These are phyloP conservation scores for Sarocladium brachiariae DNA, from an alignment of 2,329 filamentous ascomycete species.

Conservation along the genomic window DNA sequence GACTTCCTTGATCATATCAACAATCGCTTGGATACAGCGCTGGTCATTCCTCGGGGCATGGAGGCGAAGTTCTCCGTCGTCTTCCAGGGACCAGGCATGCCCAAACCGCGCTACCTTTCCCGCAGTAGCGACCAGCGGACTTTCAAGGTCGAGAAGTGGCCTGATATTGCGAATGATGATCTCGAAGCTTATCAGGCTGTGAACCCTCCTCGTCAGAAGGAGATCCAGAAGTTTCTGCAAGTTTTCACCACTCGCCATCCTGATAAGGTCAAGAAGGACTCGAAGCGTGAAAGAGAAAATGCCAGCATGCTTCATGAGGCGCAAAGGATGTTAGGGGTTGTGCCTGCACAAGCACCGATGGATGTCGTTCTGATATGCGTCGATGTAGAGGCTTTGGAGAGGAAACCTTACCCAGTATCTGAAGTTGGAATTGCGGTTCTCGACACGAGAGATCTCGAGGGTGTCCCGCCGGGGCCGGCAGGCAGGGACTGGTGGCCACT, in stretches of 20 bases:
- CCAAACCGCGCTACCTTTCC: slow-evolving; percentile 58
- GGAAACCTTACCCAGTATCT: slow-evolving; percentile 58
- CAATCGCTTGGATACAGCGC: slow-evolving; percentile 39
- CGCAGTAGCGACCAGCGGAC: slow-evolving; percentile 27
- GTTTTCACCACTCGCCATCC: slow-evolving; percentile 1
- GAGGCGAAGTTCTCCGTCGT: slow-evolving; percentile 49
- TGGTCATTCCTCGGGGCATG: slow-evolving; percentile 51
- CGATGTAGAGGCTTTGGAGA: slow-evolving; percentile 79
- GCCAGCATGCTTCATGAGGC: slow-evolving; percentile 49
- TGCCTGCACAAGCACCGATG: slow-evolving; percentile 2
- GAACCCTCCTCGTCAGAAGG: neutral
- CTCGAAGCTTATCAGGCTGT: slow-evolving; percentile 20
- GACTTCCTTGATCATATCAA: slow-evolving; percentile 61
- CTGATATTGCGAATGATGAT: slow-evolving; percentile 30
- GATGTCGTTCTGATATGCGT: slow-evolving; percentile 62
- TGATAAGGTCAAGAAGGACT: neutral
- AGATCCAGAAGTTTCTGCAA: slow-evolving; percentile 1
- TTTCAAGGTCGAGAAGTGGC: slow-evolving; percentile 22
- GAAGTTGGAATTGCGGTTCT: slow-evolving; percentile 81
- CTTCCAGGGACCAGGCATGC: slow-evolving; percentile 55
- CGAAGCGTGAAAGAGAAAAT: slow-evolving; percentile 13
- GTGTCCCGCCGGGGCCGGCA: slow-evolving; percentile 50
- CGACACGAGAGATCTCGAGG: slow-evolving; percentile 55
- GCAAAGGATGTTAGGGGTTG: slow-evolving; percentile 65
- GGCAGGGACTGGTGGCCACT: slow-evolving; percentile 60